Evolutionary conservation across 163 green algal species (phyloP).

Genomic region (Prototheca cutis): DNA sequence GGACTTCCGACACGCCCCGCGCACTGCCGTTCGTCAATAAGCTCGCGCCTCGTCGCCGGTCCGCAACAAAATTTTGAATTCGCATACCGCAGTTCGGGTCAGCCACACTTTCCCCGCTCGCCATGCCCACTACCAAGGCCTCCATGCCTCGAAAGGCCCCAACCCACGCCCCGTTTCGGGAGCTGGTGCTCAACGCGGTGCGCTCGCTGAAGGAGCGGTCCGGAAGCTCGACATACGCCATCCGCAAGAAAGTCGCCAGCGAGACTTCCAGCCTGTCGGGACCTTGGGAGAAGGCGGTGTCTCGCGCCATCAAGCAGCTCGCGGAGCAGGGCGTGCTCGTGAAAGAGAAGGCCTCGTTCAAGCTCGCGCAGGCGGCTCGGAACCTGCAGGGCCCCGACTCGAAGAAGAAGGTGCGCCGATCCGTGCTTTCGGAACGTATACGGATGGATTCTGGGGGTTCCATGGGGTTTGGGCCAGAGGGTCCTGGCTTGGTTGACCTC

Average conservation of each 20-base stretch:
- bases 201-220: neutral
- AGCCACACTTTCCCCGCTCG: neutral
- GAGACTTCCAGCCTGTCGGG: neutral
- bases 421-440: too few relatives aligned
- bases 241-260: neutral
- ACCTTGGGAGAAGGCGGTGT: neutral
- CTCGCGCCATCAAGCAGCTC: neutral
- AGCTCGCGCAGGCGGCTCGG: neutral
- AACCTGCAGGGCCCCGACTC: neutral
- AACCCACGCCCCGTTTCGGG: neutral
- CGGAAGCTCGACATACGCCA: neutral
- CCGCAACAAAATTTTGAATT: neutral
- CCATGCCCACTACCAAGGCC: neutral
- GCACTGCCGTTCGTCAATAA: too few relatives aligned
- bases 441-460: too few relatives aligned
- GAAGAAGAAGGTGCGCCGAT: neutral
- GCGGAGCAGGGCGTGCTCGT: neutral
- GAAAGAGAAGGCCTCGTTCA: neutral
- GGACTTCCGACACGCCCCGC: too few relatives aligned
- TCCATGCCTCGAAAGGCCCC: neutral
- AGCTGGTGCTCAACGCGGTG: neutral
- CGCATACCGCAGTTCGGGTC: neutral
- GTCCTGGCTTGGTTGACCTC: too few relatives aligned
- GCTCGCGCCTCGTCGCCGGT: too few relatives aligned
- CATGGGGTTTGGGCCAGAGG: too few relatives aligned